Base-by-base conservation (phyloP, 2,329 filamentous ascomycete genomes). In the Fusarium sp. region DNA sequence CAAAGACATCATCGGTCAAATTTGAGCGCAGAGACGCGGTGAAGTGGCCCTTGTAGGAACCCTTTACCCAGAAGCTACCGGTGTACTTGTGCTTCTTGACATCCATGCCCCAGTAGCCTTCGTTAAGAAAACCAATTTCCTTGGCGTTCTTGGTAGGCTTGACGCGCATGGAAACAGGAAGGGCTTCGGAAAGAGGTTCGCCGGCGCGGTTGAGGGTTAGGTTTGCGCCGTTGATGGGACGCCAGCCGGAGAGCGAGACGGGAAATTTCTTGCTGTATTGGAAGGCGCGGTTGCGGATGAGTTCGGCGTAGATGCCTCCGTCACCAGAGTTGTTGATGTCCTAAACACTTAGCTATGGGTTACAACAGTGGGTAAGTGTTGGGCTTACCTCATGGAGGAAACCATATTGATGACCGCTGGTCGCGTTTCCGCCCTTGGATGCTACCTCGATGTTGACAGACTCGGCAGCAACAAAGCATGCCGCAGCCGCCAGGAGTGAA, bases 241-340 rank as follows among this genome's bases (percentile, higher is more conserved):
- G 77, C 83, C 84, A 87, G 18, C 78, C 81, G n/a, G 79, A 77
- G 4, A 88, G 78, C 6, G 80, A 81, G 41, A 80, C 77, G 6
- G 82, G 82, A 63, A 77, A 83, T 18, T 74, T 70, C 21, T 79
- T 77, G 62, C 80, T 83, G 56, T 80, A 81, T 77, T 93, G 91
- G 74, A 93, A 92, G 13, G 90, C 91, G 50, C 90, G 85, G 78
- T 93, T 93, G 53, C 85, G 86, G 59, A 93, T 86, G 58, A 93
- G 78, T 74, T 93, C 90, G 50, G 88, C 90, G 75, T 93, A 93
- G 66, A 93, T 86, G 7, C 90, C 91, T 23, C 91, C 90, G 74
- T 93, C 91, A 4, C 90, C 90, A 3, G 88, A 90, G 76, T 91
- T 88, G 77, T 89, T 89, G 76, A 90, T 90, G 56, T 21, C 21